Base-by-base conservation (phyloP, 176 grass and related monocot genomes). In the Aegilops longissima region DNA sequence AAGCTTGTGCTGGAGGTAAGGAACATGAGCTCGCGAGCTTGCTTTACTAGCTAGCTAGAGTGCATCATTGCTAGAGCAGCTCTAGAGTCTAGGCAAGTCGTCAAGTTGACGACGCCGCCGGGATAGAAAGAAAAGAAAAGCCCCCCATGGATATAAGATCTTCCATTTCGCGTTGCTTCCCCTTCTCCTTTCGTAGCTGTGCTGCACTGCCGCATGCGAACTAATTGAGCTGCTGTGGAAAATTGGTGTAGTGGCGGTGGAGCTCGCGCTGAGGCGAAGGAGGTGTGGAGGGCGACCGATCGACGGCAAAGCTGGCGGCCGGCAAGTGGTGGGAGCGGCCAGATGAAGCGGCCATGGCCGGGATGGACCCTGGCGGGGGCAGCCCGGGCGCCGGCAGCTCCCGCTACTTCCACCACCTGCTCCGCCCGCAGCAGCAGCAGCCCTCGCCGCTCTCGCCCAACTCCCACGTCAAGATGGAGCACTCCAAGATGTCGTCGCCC, bases 291-390 rank as follows among this genome's bases (percentile, higher is more conserved):
- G 85, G 65, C 14, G 16, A 39, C 31, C 73, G 82, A 90, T 80
- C 68, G 29, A 87, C 59, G 23, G 91, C 52, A 78, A 94, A 95
- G 92, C 92, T 95, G 92, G 94, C 94, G 79, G 92, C 95, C 74
- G 93, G 92, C 79, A 98, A 96, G 97, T 98, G 97, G 97, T 98
- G 97, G 97, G 97, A 98, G 88, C 86, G 94, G 30, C 87, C 85
- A 62, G 97, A 98, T 82, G 92, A 89, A 47, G 21, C 92, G 70
- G 86, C 90, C 30, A 93, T 93, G 87, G 87, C 92, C 20, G 93
- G 92, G 45, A 94, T 92, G 83, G 89, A 92, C 21, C 87, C 90
- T 9, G 78, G 88, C 52, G 92, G 84, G 1, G 91, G 78, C 9
- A 87, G 81, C 12, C 72, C 84, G 1, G 88, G 90, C 21, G 78